Evolutionary conservation across 768 basidiomycete species (phyloP).

Genomic region (Phaeolepiota aurea): DNA sequence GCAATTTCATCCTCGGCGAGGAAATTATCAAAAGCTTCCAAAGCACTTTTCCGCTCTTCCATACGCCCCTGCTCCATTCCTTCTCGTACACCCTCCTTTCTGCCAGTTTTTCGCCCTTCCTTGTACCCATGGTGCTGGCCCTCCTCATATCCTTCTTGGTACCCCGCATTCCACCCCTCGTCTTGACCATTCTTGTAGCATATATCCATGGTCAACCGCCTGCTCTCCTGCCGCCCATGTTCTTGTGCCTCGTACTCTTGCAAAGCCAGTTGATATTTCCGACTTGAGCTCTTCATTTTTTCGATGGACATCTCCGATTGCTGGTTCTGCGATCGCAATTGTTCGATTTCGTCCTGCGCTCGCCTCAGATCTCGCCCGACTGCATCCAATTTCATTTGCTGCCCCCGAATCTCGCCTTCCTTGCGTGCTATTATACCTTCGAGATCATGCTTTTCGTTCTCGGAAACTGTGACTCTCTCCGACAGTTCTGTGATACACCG

Average conservation of each 20-base stretch:
- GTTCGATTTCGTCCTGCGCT: conserved; percentile 24
- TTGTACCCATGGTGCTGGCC: conserved; percentile 32
- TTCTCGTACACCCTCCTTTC: conserved; percentile 28
- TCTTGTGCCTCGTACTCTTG: conserved; percentile 35
- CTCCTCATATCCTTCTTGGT: conserved; percentile 34
- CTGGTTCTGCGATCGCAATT: conserved; percentile 21
- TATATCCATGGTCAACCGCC: conserved; percentile 28
- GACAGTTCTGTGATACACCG: conserved; percentile 31
- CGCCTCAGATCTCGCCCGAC: conserved; percentile 33
- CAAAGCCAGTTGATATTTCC: conserved; percentile 34
- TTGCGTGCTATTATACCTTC: conserved; percentile 16
- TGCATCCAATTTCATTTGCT: conserved; percentile 37
- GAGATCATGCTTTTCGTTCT: conserved; percentile 30
- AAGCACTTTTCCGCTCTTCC: conserved; percentile 44
- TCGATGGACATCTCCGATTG: conserved; percentile 35
- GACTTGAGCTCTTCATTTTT: conserved; percentile 31
- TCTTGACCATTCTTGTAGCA: conserved; percentile 35
- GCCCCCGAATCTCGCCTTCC: conserved; percentile 33
- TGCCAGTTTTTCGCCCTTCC: conserved; percentile 33
- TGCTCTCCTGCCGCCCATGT: conserved; percentile 32
- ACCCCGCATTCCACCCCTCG: conserved; percentile 38
- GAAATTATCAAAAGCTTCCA: conserved; percentile 53
- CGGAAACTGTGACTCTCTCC: conserved; percentile 27
- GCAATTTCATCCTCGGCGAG: conserved; percentile 32
- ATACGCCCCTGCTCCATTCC: conserved; percentile 34